phyloP scores from a whole-genome alignment of 176 grass and related monocot species.

The Avena atlantica region DNA sequence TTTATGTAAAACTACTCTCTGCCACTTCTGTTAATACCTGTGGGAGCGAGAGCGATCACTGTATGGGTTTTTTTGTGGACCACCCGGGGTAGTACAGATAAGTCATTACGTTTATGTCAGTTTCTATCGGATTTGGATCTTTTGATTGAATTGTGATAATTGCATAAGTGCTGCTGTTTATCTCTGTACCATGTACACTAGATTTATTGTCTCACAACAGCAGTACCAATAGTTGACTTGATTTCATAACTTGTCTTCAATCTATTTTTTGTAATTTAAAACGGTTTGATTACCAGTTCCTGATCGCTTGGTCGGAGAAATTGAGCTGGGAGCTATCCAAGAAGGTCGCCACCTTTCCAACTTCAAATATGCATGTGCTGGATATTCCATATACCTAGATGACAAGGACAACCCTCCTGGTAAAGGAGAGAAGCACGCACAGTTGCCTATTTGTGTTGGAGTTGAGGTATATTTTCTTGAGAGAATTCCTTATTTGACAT shows the following conservation, averaged over 20 bases:
- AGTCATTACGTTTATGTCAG: background rate
- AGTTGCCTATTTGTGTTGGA: constrained; percentile 83
- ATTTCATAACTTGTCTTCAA: background rate
- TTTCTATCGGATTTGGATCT: background rate
- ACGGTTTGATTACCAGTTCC: constrained; percentile 62
- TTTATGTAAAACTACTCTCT: background rate
- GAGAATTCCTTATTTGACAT: too few species aligned
- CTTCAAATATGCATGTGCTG: constrained; percentile 86
- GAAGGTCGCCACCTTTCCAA: constrained; percentile 79
- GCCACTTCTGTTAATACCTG: background rate
- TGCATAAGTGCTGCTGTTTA: background rate
- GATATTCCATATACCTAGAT: constrained; percentile 85
- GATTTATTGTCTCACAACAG: background rate
- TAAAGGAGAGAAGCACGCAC: constrained; percentile 54
- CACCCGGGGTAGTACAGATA: background rate
- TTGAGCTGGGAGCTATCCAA: constrained; percentile 77
- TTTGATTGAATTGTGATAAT: background rate
- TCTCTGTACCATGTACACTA: background rate
- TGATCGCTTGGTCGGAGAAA: constrained; percentile 73
- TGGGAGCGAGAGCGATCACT: background rate
- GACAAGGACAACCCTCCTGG: constrained; percentile 57
- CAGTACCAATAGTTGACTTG: background rate
- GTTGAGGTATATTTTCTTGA: constrained; percentile 79
- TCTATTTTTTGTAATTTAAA: background rate
- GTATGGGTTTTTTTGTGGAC: background rate